Percentiles rank a stretch among this genome's conserved stretches.
These are phyloP conservation scores for Metschnikowia borealis DNA, from an alignment of 805 yeast species.

Conservation along the genomic window DNA sequence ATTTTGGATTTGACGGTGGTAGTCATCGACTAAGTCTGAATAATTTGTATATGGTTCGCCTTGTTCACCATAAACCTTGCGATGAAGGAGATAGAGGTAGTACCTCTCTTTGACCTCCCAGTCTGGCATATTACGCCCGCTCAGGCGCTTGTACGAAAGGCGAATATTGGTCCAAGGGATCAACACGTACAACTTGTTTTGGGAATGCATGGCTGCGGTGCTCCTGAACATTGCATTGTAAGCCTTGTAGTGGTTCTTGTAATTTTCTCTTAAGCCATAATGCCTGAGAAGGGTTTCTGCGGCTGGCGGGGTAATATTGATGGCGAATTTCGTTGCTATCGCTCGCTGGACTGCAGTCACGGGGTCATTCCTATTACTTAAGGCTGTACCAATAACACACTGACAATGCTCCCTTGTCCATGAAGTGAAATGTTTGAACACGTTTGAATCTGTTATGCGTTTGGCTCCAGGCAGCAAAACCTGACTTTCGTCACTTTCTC, in stretches of 20 bases:
- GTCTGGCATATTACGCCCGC: constrained; percentile 9
- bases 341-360: constrained; percentile 9
- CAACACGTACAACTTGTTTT: constrained; percentile 9
- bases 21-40: constrained; percentile 9
- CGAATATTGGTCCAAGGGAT: constrained; percentile 17
- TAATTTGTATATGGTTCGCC: constrained; percentile 17
- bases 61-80: constrained; percentile 11
- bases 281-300: constrained; percentile 16
- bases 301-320: constrained; percentile 9
- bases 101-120: constrained; percentile 18
- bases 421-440: constrained; percentile 7
- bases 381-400: constrained; percentile 12
- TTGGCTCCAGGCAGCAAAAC: background rate
- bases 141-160: constrained; percentile 8
- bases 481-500: background rate
- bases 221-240: constrained; percentile 13
- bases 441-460: background rate
- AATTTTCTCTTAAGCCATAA: constrained; percentile 11
- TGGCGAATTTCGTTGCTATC: constrained; percentile 5
- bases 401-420: constrained; percentile 16
- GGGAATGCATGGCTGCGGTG: constrained; percentile 10
- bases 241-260: constrained; percentile 9
- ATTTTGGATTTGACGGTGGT: background rate
- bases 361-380: constrained; percentile 1
- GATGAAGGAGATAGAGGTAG: constrained; percentile 13